Base-by-base conservation (phyloP, 352 stramenopile genomes). In the Phytophthora litchii region DNA sequence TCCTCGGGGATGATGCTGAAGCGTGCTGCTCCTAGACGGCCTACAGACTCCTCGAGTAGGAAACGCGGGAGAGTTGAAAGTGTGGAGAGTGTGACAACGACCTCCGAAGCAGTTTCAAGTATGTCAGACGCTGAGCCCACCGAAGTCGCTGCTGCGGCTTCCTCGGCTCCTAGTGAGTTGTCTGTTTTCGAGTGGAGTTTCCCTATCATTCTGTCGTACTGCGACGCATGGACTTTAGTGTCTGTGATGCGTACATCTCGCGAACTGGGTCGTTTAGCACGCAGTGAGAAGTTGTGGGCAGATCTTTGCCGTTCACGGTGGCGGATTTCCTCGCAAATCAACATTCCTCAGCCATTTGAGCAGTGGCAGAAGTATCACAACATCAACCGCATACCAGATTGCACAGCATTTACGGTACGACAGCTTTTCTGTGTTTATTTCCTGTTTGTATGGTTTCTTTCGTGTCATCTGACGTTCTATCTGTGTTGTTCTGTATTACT, bases 181-280 rank as follows among this genome's bases (percentile, higher is more conserved):
- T 69, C 61, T 5, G 12, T 51, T 13, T 71, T 80, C 10, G 56
- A 68, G 19, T 84, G 74, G 67, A 64, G 45, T 27, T 72, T 86
- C 10, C 75, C 75, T 8, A 68, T 64, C 3, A 45, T 88, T 35
- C 38, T 88, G 20, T 52, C 66, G 16, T 74, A 64, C 51, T 88
- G 75, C 36, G 78, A 88, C 44, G 78, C 78, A 10, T 86, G 78
- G 78, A 77, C 62, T 23, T 56, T 88, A 17, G 64, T 55, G 27
- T 51, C 36, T 1, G 48, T 84, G 5, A 75, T 74, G 72, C 20
- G 45, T 12, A 73, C 69, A 2, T 83, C 60, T 9, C 56, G 57
- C 8, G 73, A 79, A 17, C 36, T 88, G 27, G 36, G 29, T 4
- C 12, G 13, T 10, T 49, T 42, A 9, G 47, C 68, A n/a, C 51